These are phyloP conservation scores for Anisogramma anomala DNA, from an alignment of 2,329 filamentous ascomycete species.

Conservation along the genomic window DNA sequence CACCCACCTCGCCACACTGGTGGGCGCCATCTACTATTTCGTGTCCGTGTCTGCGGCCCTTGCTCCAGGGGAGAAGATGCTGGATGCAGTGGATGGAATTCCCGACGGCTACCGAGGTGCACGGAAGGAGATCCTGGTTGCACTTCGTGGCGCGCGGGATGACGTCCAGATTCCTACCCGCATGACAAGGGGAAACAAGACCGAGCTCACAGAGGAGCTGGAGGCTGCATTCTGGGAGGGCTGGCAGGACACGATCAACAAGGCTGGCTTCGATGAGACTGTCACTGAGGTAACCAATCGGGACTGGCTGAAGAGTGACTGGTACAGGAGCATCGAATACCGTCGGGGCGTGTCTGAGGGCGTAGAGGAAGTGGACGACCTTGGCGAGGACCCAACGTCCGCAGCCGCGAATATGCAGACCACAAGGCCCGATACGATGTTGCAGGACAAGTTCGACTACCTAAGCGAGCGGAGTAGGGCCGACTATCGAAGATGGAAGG, in stretches of 20 bases:
- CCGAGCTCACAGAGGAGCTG: conserved; percentile 31
- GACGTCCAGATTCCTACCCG: conserved; percentile 24
- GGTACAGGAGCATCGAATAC: conserved; percentile 50
- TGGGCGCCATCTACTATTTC: conserved; percentile 50
- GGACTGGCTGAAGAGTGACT: conserved; percentile 50
- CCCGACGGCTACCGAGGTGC: conserved; percentile 33
- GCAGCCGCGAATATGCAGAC: conserved; percentile 27
- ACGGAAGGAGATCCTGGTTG: conserved; percentile 35
- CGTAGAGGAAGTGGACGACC: conserved; percentile 25
- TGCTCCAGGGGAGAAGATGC: conserved; percentile 20
- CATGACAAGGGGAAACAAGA: conserved; percentile 30
- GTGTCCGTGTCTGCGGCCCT: conserved; percentile 40
- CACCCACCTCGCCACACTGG: conserved; percentile 39
- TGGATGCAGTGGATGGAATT: neutral
- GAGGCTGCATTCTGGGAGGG: conserved; percentile 33
- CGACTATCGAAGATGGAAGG: conserved; percentile 56
- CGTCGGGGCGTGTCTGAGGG: conserved; percentile 30
- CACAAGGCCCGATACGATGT: conserved; percentile 54
- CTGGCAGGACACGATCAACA: conserved; percentile 34
- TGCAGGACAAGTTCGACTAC: conserved; percentile 63
- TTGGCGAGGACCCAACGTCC: conserved; percentile 20
- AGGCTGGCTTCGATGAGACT: conserved; percentile 49
- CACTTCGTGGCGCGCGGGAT: conserved; percentile 28
- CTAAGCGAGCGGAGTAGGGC: conserved; percentile 50
- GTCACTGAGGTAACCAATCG: conserved; percentile 45